Conservation (phyloP, 257 asterid genomes). For the Verbascum thapsus region DNA sequence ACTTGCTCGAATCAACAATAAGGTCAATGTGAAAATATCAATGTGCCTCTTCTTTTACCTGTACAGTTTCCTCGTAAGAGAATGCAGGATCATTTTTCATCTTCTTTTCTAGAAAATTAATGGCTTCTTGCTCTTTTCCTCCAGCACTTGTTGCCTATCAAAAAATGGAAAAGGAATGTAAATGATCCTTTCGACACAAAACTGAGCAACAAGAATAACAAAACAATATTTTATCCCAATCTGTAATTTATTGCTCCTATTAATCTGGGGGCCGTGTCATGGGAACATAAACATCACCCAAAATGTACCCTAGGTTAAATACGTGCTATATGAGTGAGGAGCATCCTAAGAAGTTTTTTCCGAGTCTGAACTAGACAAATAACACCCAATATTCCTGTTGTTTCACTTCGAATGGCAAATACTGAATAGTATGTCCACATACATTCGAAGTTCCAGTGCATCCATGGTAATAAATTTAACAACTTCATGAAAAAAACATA, state of each 20-base stretch:
- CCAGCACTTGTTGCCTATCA: conserved; percentile 96
- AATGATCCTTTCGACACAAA: conserved; percentile 9
- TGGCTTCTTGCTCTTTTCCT: conserved; percentile 94
- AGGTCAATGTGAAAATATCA: neutral
- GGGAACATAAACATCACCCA: neutral
- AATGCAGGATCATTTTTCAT: conserved; percentile 92
- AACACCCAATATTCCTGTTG: too few relatives aligned
- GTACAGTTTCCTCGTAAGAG: conserved; percentile 90
- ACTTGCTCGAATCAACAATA: too few relatives aligned
- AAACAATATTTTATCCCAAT: neutral
- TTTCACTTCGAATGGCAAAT: too few relatives aligned
- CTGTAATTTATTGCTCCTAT: neutral
- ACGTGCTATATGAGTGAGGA: neutral
- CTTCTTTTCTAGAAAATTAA: conserved; percentile 91
- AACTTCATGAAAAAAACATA: neutral
- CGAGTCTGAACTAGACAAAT: neutral
- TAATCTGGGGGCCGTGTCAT: too few relatives aligned
- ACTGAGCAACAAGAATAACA: conserved; percentile 3
- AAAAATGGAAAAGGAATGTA: conserved; percentile 28
- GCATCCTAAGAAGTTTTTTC: neutral
- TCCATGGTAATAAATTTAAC: neutral
- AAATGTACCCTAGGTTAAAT: neutral
- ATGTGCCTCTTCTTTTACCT: conserved; percentile 47
- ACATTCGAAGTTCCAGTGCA: conserved; percentile 15
- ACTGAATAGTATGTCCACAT: too few relatives aligned